These are phyloP conservation scores for Colletotrichum higginsianum DNA, from an alignment of 2,329 filamentous ascomycete species.

Conservation along the genomic window DNA sequence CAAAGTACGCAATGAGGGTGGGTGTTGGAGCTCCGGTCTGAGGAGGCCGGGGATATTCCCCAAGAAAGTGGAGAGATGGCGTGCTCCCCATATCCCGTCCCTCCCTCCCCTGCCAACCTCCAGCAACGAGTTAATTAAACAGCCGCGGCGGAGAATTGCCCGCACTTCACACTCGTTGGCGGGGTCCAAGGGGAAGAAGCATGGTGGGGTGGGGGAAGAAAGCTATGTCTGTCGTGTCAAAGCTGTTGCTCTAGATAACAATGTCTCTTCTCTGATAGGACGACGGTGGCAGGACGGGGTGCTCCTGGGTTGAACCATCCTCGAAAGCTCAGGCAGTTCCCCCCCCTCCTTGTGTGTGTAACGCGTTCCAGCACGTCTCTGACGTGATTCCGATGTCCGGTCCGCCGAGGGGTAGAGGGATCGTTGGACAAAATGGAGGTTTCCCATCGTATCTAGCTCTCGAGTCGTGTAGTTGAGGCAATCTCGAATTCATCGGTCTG, in stretches of 20 bases:
- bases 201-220: slow-evolving; percentile 7
- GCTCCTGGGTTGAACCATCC: slow-evolving; percentile 11
- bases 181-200: slow-evolving; percentile 8
- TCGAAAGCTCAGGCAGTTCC: slow-evolving; percentile 3
- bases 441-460: not conserved
- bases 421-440: slow-evolving; percentile 16
- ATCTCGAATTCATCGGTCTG: not conserved
- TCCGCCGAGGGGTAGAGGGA: not conserved
- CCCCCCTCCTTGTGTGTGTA: slow-evolving; percentile 16
- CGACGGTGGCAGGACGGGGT: not conserved
- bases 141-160: not conserved
- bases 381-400: slow-evolving; percentile 40
- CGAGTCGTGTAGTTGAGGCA: not conserved
- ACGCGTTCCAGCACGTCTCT: slow-evolving; percentile 36
- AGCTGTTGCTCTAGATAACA: slow-evolving; percentile 37
- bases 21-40: slow-evolving; percentile 31
- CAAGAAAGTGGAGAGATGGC: slow-evolving; percentile 44
- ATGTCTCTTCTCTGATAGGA: slow-evolving; percentile 33
- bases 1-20: no score
- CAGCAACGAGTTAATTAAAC: not conserved
- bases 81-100: slow-evolving; percentile 36
- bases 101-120: slow-evolving; percentile 8
- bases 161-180: not conserved
- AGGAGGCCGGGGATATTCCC: slow-evolving; percentile 32
- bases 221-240: slow-evolving; percentile 11